Evolutionary conservation across 441 rosid species (phyloP), one percentile per base, ranked within the genome.

Genomic region (Adansonia rubrostipa): DNA sequence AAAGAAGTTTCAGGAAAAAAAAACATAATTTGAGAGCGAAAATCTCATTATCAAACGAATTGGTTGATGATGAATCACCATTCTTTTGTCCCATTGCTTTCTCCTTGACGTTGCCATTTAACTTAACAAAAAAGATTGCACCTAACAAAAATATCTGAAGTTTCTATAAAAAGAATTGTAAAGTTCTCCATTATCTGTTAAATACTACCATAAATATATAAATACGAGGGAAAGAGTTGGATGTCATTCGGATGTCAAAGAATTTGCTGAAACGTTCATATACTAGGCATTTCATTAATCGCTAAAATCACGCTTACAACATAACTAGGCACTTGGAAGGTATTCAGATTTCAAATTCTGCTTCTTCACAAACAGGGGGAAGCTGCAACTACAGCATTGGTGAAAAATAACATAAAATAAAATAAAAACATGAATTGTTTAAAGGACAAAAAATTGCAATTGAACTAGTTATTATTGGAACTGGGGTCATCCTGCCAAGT

Each of bases 401-500:
- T 11, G 45, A 42, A 51, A 50, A 20, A 36, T 36, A 36, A 36
- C 40, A 36, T 36, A 36, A 36, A 36, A 36, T 14, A 45, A 48
- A 14, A 5, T 3, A 45, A 6, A 13, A 6, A 6, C 64, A 14
- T 56, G 42, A 50, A 48, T 8, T 24, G 66, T 62, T 62, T 13
- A 24, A 22, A 28, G 4, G 47, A 62, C 28, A 62, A 75, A 66
- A 53, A 62, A 24, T 19, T 19, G 45, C 1, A 36, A 33, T 65
- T 3, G 15, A 17, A 48, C 75, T 68, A 68, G 66, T 77, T 82
- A 17, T 67, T 78, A 78, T 85, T 84, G 28, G 91, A 61, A 81
- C 75, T 71, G 80, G 44, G 76, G 48, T 92, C 92, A 45, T 95
- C 97, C 80, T 87, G 90, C 99, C 97, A 96, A 13, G 97, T 85